A percentile compares a stretch with the other conserved stretches of the same genome.
phyloP scores from a whole-genome alignment of 345 rosid species.

The Durio zibethinus region DNA sequence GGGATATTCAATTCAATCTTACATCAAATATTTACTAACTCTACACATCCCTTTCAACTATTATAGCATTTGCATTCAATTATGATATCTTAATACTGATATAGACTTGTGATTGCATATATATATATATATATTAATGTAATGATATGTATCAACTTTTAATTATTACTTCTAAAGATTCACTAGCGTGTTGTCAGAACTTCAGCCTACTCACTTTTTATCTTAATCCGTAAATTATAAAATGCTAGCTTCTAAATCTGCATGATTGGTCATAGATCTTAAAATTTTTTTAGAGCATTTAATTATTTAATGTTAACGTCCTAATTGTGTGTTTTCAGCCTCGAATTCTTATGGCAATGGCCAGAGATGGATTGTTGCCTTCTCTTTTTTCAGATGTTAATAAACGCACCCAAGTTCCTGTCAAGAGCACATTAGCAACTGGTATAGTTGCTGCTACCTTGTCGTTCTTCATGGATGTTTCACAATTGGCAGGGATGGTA shows the following conservation, averaged over 20 bases:
- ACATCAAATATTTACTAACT: background rate
- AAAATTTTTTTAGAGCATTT: background rate
- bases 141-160: background rate
- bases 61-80: background rate
- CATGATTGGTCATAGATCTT: conserved; percentile 1
- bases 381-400: conserved; percentile 70
- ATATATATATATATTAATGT: background rate
- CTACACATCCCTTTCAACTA: background rate
- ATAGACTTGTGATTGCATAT: background rate
- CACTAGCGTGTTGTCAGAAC: background rate
- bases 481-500: conserved; percentile 76
- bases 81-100: background rate
- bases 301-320: background rate
- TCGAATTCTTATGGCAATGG: conserved; percentile 78
- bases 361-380: conserved; percentile 81
- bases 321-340: conserved; percentile 43
- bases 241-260: background rate
- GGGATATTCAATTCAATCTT: background rate
- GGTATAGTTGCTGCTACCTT: conserved; percentile 56
- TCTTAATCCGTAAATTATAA: background rate
- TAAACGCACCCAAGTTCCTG: conserved; percentile 55
- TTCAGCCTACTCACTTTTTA: background rate
- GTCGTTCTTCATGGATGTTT: conserved; percentile 68
- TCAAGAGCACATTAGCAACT: conserved; percentile 62
- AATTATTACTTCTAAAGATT: background rate